Base-by-base conservation (phyloP, 73 alveolate species). In the Paramecium biaurelia region DNA sequence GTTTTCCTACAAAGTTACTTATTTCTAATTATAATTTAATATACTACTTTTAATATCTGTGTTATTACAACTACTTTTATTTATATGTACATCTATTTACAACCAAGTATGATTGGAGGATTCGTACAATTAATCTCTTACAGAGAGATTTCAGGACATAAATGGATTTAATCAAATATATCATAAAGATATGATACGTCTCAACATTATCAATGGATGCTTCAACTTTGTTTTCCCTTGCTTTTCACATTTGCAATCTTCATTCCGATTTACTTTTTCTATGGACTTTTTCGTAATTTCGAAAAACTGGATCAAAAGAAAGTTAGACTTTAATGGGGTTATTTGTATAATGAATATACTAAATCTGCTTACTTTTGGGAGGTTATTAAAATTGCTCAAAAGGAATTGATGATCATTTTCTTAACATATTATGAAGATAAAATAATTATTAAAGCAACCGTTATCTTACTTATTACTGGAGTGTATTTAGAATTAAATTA, bases 341-440 rank as follows among this genome's bases (percentile, higher is more conserved):
- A 47, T 84, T 79, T 84, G 4, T 84, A 47, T 45, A 84, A 84
- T 45, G 92, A 84, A 45, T 84, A 84, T 53, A 84, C 28, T 1
- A 15, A 20, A 24, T 8, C 18, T 12, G 32, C 92, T 63, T 84
- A 84, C 45, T 84, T 42, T 43, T 84, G 92, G 92, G 92, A 84
- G 37, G 56, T 84, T 0, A 74, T 84, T 4, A 84, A 43, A 45
- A 53, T 84, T 4, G 84, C 49, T 3, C 18, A 47, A 84, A 84
- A 84, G 20, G 57, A 18, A 4, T 43, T 84, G 10, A 53, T 43
- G 23, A 84, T 84, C 34, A 53, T 84, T 6, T 84, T 47, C 47
- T 43, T 84, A 34, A 84, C 72, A 10, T 47, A 38, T 47, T 84
- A n/a, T 20, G 92, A 84, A 24, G 92, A 84, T 45, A 10, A 5